Evolutionary conservation across 78 protist genomes (phyloP).

Genomic region (Dictyostelium purpureum): DNA sequence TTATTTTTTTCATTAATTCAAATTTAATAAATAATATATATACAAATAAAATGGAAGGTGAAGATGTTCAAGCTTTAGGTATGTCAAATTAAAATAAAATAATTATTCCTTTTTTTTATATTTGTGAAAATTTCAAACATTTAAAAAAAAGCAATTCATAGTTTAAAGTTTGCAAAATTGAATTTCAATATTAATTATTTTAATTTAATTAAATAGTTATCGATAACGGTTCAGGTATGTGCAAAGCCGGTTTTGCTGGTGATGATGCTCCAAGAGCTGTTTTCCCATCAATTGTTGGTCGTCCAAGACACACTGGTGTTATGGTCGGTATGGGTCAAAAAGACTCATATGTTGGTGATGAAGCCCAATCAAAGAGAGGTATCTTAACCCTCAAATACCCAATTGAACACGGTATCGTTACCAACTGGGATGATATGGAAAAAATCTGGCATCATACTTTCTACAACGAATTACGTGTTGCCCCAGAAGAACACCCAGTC

Average conservation of each 20-base stretch:
- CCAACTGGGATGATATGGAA: slow-evolving; percentile 50
- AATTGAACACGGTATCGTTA: slow-evolving; percentile 50
- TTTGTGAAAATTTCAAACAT: too few species aligned
- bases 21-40: too few species aligned
- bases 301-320: slow-evolving; percentile 88
- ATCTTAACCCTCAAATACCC: slow-evolving; percentile 84
- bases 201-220: slow-evolving; percentile 66
- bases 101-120: too few species aligned
- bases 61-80: slow-evolving; percentile 25
- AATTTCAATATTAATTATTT: too few species aligned
- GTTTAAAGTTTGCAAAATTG: too few species aligned
- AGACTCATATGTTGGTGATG: slow-evolving; percentile 82
- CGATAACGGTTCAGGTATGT: slow-evolving; percentile 96
- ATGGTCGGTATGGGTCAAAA: slow-evolving; percentile 91
- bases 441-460: slow-evolving; percentile 39
- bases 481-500: slow-evolving; percentile 86
- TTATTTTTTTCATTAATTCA: too few species aligned
- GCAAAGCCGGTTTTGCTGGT: slow-evolving; percentile 96
- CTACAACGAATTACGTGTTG: slow-evolving; percentile 56
- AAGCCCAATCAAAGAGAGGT: slow-evolving; percentile 84
- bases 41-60: background rate
- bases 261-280: slow-evolving; percentile 93
- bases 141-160: slow-evolving; percentile 96
- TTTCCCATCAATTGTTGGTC: slow-evolving; percentile 92
- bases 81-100: too few species aligned